Base-by-base conservation (phyloP, 805 yeast species). In the Pichia phayaonensis region DNA sequence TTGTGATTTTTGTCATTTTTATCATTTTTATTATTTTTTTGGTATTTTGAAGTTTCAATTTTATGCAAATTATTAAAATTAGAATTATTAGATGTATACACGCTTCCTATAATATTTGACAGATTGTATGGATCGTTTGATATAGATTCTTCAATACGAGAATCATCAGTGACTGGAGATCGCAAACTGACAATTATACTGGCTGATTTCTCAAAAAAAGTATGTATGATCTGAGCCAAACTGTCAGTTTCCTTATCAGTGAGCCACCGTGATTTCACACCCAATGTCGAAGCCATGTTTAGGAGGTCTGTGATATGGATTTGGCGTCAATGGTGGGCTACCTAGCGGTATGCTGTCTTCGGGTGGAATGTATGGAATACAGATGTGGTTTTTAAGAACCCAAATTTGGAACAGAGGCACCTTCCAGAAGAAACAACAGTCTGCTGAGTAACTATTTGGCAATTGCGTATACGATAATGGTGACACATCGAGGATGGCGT, bases 181-280 rank as follows among this genome's bases (percentile, higher is more conserved):
- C 61, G 52, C 23, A 59, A 52, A 47, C 54, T 57, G 10, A 55
- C 55, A 7, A 85, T 73, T 20, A 83, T 70, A 54, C 80, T 78
- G 20, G 83, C 79, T 1, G 86, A 71, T 60, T 83, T 83, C 43
- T 77, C 63, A 58, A 83, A 84, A 73, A 83, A 85, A 67, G 80
- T 81, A 62, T 80, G 68, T 15, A 67, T 59, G 41, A 68, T 60
- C 51, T 65, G 65, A 3, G 66, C 55, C 52, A 67, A 54, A 38
- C 62, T 61, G 24, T 62, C 66, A n/a, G 68, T 61, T 50, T 67
- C 65, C 46, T 59, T 57, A 39, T 61, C 64, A 2, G 67, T 56
- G 24, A 65, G 61, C 38, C 56, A 53, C 42, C 55, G 42, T 31
- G 57, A 46, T 47, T 45, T 54, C 40, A 42, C 41, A 21, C 45